Conservation (phyloP, 352 stramenopile genomes). For the Phytophthora syringae region DNA sequence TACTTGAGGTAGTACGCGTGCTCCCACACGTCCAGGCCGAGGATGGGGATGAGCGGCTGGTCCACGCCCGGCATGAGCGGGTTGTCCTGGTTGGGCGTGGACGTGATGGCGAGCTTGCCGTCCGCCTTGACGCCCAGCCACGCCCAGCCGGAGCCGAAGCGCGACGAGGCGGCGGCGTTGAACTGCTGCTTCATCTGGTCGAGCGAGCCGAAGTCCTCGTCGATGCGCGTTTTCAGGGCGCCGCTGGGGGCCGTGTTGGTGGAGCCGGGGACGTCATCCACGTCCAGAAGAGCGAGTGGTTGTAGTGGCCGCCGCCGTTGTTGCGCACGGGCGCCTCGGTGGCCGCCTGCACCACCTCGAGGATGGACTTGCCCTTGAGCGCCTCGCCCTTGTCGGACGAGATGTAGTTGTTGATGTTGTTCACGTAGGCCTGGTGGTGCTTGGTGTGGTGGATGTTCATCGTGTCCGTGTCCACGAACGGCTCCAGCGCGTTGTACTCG, state of each 20-base stretch:
- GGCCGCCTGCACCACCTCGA: conserved; percentile 77
- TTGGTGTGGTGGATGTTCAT: conserved; percentile 95
- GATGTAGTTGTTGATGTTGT: conserved; percentile 93
- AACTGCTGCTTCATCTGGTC: conserved; percentile 92
- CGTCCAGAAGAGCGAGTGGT: conserved; percentile 94
- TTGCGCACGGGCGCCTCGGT: conserved; percentile 82
- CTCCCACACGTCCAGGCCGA: conserved; percentile 97
- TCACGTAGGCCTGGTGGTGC: conserved; percentile 91
- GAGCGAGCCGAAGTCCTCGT: conserved; percentile 91
- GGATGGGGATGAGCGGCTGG: conserved; percentile 91
- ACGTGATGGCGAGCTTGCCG: conserved; percentile 94
- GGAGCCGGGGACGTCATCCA: conserved; percentile 87
- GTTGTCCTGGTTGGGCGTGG: conserved; percentile 96
- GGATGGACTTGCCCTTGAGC: conserved; percentile 83
- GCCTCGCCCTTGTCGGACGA: conserved; percentile 69
- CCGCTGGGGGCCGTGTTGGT: conserved; percentile 84
- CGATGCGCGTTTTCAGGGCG: conserved; percentile 84
- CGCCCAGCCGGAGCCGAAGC: conserved; percentile 92
- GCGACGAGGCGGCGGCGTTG: conserved; percentile 81
- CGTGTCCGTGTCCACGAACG: conserved; percentile 88
- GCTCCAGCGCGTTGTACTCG: conserved; percentile 89
- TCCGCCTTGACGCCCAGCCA: conserved; percentile 90
- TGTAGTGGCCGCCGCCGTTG: conserved; percentile 89
- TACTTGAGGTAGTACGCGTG: conserved; percentile 98
- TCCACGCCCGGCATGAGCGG: conserved; percentile 85